A percentile compares a stretch with the other conserved stretches of the same genome.
phyloP scores from a whole-genome alignment of 345 rosid genomes.

The Anacardium occidentale region DNA sequence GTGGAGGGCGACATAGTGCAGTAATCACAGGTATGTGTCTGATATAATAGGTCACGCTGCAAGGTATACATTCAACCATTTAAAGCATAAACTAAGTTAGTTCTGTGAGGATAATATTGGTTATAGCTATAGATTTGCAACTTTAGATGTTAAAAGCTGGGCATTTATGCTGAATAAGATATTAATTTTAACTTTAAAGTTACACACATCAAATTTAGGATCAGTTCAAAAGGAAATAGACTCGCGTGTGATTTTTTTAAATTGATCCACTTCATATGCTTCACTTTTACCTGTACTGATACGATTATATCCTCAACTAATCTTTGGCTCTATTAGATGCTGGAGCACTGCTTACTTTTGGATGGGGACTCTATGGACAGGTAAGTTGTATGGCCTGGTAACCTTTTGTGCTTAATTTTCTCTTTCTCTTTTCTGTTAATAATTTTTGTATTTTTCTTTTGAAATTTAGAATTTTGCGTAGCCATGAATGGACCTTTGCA shows the following conservation, averaged over 20 bases:
- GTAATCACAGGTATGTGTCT: conserved; percentile 69
- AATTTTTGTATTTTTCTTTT: conserved; percentile 1
- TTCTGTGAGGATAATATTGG: neutral
- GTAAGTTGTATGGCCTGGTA: conserved; percentile 35
- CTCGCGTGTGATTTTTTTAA: neutral
- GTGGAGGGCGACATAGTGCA: conserved; percentile 98
- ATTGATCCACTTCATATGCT: conserved; percentile 7
- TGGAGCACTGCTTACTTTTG: conserved; percentile 93
- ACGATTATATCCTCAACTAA: conserved; percentile 6
- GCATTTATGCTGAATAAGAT: neutral
- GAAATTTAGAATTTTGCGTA: neutral
- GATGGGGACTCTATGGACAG: conserved; percentile 99
- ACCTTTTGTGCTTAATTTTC: conserved; percentile 1
- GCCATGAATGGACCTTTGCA: neutral
- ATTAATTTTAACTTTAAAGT: neutral
- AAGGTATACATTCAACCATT: neutral
- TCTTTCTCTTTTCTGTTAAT: neutral
- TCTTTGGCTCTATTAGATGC: conserved; percentile 61
- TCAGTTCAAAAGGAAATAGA: too few relatives aligned
- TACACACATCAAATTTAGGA: neutral
- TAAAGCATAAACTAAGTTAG: neutral
- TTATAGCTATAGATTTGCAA: neutral
- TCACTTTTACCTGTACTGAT: neutral
- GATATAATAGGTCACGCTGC: conserved; percentile 4
- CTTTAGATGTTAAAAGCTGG: neutral